Conservation (phyloP, 345 rosid species). For the Turritis glabra region DNA sequence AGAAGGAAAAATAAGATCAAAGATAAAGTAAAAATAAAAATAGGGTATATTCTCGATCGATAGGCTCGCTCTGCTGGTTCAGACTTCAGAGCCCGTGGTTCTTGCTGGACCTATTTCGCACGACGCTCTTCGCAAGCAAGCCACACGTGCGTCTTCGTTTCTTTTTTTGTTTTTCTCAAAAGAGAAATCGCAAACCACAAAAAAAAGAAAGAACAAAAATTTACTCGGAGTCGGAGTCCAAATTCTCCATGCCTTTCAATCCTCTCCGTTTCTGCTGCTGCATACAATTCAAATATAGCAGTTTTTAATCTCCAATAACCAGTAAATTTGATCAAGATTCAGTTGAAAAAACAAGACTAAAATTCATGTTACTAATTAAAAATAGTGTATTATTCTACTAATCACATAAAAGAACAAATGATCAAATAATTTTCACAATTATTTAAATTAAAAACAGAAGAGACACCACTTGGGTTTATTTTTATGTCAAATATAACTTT, state of each 20-base stretch:
- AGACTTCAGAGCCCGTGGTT: too few species aligned
- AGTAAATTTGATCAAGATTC: background rate
- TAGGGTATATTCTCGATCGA: slow-evolving; percentile 4
- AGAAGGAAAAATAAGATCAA: background rate
- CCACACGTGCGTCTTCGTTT: slow-evolving; percentile 25
- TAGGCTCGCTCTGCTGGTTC: slow-evolving; percentile 10
- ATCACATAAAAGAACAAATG: slow-evolving; percentile 2
- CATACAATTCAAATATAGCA: background rate
- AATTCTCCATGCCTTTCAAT: slow-evolving; percentile 64
- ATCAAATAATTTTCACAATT: background rate
- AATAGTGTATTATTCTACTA: background rate
- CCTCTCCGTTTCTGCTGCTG: slow-evolving; percentile 64
- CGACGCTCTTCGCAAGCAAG: slow-evolving; percentile 32
- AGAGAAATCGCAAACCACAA: slow-evolving; percentile 1
- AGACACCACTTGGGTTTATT: slow-evolving; percentile 15
- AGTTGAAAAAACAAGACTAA: background rate
- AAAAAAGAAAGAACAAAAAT: background rate
- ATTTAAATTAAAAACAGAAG: background rate
- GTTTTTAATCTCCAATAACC: background rate
- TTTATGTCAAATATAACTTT: slow-evolving; percentile 5
- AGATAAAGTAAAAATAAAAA: background rate
- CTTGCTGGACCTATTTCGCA: slow-evolving; percentile 6
- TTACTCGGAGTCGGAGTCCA: slow-evolving; percentile 66
- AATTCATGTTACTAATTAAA: background rate
- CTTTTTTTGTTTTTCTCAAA: background rate